Base-by-base conservation (phyloP, 2,329 filamentous ascomycete genomes). In the Phialophora tarda region DNA sequence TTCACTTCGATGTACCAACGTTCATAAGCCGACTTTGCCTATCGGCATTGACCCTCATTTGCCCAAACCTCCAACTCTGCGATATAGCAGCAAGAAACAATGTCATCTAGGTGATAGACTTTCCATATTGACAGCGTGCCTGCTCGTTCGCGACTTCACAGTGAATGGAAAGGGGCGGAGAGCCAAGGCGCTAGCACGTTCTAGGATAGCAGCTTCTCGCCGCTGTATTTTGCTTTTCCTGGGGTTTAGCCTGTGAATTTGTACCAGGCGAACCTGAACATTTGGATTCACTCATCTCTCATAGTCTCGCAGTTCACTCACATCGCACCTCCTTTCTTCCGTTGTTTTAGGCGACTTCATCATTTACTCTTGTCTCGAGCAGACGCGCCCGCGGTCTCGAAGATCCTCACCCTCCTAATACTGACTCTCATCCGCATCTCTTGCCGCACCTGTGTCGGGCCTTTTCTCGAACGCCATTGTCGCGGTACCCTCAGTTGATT, bases 401-500 rank as follows among this genome's bases (percentile, higher is more conserved):
- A 55, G n/a, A 32, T 34, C n/a, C 17, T 11, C 24, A 7, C 17
- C 51, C 24, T 21, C 41, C 62, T 64, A 64, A 67, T 69, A 53
- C 62, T 65, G 59, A 63, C 64, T 55, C 28, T 41, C 34, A 28
- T 28, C 34, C 23, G 55, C 28, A n/a, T 59, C 57, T 60, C 53
- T 62, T 44, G 62, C 62, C 64, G 57, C 65, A 60, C 61, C 57
- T 26, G 23, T 51, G 48, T 62, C 34, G 61, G 62, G 65, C 63
- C 63, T 59, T 50, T 34, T 57, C 60, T 62, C 53, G 30, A 48
- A 61, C 60, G 41, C 51, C 23, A 41, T 28, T 41, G 59, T 57
- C 47, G 38, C 62, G 56, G 57, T n/a, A n/a, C 48, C 34, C 50
- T 34, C 14, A 55, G 21, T 30, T 44, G 51, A 59, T 53, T 59